Evolutionary conservation across 768 basidiomycete species (phyloP), one percentile per base, ranked within the genome.

Genomic region (Leccinum aurantiacum): DNA sequence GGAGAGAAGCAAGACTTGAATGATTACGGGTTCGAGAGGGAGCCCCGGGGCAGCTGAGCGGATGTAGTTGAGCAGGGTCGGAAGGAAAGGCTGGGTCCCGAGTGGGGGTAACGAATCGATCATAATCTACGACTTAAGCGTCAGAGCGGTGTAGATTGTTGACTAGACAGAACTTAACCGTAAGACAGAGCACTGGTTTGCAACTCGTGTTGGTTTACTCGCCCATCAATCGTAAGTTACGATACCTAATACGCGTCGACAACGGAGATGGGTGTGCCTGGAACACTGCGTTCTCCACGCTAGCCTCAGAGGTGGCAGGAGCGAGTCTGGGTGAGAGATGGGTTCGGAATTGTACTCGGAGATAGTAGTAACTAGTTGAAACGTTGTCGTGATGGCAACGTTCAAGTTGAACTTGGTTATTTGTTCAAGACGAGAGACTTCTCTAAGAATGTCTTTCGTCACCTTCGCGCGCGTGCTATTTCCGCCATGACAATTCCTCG

Each of bases 1-100:
- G 68, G 82, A 88, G 4, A 87, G 80, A 31, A 91, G 80, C 15
- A 90, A 74, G 22, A 86, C 84, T 68, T 87, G 87, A 22, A 90
- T 72, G 46, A 90, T 80, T 54, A 84, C 80, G 10, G 82, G 78
- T 55, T 91, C 88, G 3, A 89, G 58, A 8, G 86, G 86, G 15
- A 87, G 69, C 9, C 72, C 76, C n/a, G 82, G 76, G 27, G 74
- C 71, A 7, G 73, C 70, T n/a, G 76, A 64, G 41, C 77, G 81
- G 55, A 88, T 69, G 59, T 80, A 75, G 4, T 74, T 69, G 11
- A 88, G 63, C 29, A 87, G 67, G 2, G 78, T 74, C 14, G 83
- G 79, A n/a, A 86, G 72, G 65, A 86, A 84, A 1, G 67, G 67
- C 31, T 75, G 77, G 0, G 79, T 76, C 13, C 83, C 85, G 22